Conservation (phyloP, 2,329 filamentous ascomycete genomes). For the Eutypella sp. region DNA sequence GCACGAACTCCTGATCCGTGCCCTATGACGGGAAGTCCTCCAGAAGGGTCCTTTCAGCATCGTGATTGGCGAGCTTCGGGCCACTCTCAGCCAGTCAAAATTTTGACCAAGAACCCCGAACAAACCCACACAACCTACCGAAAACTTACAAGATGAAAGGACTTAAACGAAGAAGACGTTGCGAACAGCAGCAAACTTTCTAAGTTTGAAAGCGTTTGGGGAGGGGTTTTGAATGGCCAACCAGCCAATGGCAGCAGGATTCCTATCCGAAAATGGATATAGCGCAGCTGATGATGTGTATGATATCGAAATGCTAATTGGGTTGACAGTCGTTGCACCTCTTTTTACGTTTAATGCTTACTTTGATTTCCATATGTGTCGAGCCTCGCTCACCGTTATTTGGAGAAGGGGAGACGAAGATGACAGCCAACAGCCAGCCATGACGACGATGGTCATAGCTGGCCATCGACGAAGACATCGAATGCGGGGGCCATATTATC, state of each 20-base stretch:
- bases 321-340: slow-evolving; percentile 15
- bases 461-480: not conserved
- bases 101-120: too few species aligned
- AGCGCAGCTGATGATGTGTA: slow-evolving; percentile 2
- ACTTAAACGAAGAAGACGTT: slow-evolving; percentile 21
- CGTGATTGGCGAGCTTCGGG: slow-evolving; percentile 27
- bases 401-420: too few species aligned
- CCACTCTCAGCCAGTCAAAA: slow-evolving; percentile 23
- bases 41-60: slow-evolving; percentile 15
- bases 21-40: slow-evolving; percentile 21
- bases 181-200: slow-evolving; percentile 9
- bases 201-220: too few species aligned
- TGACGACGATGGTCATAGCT: too few species aligned
- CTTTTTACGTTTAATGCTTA: slow-evolving; percentile 15
- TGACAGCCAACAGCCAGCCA: too few species aligned
- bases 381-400: slow-evolving; percentile 6
- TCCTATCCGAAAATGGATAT: slow-evolving; percentile 9
- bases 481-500: not conserved
- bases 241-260: slow-evolving; percentile 20
- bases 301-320: slow-evolving; percentile 23
- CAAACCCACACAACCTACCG: slow-evolving; percentile 13
- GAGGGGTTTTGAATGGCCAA: too few species aligned
- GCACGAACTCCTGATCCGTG: slow-evolving; percentile 32
- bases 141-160: slow-evolving; percentile 18
- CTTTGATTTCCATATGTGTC: slow-evolving; percentile 12